Evolutionary conservation across 768 basidiomycete genomes (phyloP).

Genomic region (Ephemerocybe angulata): DNA sequence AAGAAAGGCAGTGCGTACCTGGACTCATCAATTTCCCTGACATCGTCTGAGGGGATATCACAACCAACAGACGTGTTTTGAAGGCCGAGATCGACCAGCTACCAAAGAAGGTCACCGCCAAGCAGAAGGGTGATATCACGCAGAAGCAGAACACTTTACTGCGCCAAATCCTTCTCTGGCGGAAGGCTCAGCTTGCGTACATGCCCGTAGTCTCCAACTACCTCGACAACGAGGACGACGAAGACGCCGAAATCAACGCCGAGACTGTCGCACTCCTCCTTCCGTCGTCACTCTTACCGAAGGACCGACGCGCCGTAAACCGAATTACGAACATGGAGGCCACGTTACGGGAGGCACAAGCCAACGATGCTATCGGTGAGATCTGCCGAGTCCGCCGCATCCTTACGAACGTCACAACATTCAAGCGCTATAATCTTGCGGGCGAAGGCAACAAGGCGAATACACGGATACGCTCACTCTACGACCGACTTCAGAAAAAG

Average conservation of each 20-base stretch:
- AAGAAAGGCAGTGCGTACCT: slow-evolving; percentile 17
- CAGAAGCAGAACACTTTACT: background rate
- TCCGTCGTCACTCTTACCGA: background rate
- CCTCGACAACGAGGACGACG: background rate
- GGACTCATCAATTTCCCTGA: background rate
- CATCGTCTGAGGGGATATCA: background rate
- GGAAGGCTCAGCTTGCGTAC: slow-evolving; percentile 1
- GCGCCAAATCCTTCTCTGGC: slow-evolving; percentile 3
- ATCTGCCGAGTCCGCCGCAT: slow-evolving; percentile 9
- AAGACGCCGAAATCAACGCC: background rate
- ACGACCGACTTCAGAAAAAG: background rate
- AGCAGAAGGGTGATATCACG: slow-evolving; percentile 1
- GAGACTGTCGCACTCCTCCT: background rate
- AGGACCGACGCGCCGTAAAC: background rate
- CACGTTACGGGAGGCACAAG: slow-evolving; percentile 12
- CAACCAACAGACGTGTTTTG: background rate
- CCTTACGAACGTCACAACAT: slow-evolving; percentile 5
- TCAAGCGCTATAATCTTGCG: slow-evolving; percentile 11
- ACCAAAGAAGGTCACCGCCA: background rate
- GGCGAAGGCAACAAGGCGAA: slow-evolving; percentile 10
- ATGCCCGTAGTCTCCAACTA: background rate
- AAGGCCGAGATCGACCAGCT: background rate
- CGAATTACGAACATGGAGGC: background rate
- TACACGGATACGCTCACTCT: background rate
- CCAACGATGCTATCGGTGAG: slow-evolving; percentile 14